Conservation (phyloP, 2,329 filamentous ascomycete genomes). For the Penicillium sp. region DNA sequence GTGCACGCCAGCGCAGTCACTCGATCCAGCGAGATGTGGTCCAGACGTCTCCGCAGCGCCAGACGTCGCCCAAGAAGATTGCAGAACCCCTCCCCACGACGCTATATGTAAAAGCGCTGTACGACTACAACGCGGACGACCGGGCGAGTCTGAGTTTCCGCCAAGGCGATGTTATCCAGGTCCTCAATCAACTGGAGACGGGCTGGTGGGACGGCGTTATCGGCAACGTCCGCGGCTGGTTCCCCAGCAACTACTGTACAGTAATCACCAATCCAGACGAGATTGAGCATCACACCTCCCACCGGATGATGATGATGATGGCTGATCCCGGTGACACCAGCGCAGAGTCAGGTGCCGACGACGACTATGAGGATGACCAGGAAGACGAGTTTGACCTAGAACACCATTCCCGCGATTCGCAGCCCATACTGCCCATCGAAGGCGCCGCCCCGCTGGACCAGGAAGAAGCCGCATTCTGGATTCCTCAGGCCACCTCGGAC, state of each 20-base stretch:
- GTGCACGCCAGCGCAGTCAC: conserved; percentile 28
- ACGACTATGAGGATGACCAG: conserved; percentile 60
- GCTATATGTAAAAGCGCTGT: conserved; percentile 89
- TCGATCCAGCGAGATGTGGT: conserved; percentile 22
- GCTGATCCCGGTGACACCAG: conserved; percentile 49
- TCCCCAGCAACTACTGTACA: conserved; percentile 97
- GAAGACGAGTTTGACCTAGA: conserved; percentile 67
- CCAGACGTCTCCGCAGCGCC: conserved; percentile 23
- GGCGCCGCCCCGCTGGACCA: conserved; percentile 61
- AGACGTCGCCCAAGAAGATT: conserved; percentile 28
- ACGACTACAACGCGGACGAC: conserved; percentile 97
- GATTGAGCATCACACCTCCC: conserved; percentile 58
- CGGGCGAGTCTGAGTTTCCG: conserved; percentile 94
- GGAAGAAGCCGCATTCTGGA: conserved; percentile 95
- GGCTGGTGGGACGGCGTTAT: conserved; percentile 99
- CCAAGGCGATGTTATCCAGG: conserved; percentile 95
- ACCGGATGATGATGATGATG: conserved; percentile 35
- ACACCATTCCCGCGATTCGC: conserved; percentile 57
- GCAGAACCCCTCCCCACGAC: conserved; percentile 44
- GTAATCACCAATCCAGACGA: conserved; percentile 76
- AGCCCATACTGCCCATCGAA: conserved; percentile 64
- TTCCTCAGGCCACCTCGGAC: conserved; percentile 91
- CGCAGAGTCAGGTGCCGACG: conserved; percentile 52
- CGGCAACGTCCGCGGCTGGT: conserved; percentile 95
- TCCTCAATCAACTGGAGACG: conserved; percentile 95